Percentiles rank a stretch among this genome's conserved stretches.
These are phyloP conservation scores for Carex cristatella DNA, from an alignment of 176 grass and related monocot species.

Conservation along the genomic window DNA sequence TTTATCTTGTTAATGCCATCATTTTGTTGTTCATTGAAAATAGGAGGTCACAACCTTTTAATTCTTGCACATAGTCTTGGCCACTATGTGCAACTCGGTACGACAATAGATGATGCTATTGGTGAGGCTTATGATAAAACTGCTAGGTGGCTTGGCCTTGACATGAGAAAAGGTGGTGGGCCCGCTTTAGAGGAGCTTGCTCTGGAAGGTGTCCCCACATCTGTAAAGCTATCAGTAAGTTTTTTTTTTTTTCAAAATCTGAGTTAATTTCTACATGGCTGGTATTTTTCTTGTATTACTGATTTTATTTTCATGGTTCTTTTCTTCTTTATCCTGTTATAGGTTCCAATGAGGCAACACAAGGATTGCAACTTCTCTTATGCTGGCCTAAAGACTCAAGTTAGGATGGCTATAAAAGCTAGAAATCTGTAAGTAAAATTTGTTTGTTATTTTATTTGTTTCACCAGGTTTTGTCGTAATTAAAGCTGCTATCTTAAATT, in stretches of 20 bases:
- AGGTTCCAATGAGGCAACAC: slow-evolving; percentile 94
- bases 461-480: not conserved
- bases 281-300: not conserved
- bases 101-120: slow-evolving; percentile 97
- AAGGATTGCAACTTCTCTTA: slow-evolving; percentile 99
- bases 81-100: slow-evolving; percentile 94
- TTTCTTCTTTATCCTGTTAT: slow-evolving; percentile 11
- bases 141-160: slow-evolving; percentile 93
- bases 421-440: slow-evolving; percentile 57
- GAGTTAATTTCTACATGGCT: not conserved
- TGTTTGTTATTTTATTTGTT: not conserved
- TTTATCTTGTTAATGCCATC: not conserved
- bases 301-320: not conserved
- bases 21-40: not conserved
- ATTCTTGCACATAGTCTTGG: slow-evolving; percentile 78
- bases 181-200: slow-evolving; percentile 97
- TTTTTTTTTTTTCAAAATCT: not conserved
- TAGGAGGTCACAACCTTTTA: slow-evolving; percentile 95
- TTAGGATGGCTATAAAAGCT: slow-evolving; percentile 82
- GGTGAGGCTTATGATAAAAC: slow-evolving; percentile 98
- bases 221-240: slow-evolving; percentile 89
- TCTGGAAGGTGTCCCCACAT: slow-evolving; percentile 59
- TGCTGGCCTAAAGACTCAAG: slow-evolving; percentile 98
- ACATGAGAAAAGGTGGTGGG: slow-evolving; percentile 88
- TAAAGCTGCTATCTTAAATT: not conserved